Conservation (phyloP, 805 yeast species). For the Starmerella etchellsii region DNA sequence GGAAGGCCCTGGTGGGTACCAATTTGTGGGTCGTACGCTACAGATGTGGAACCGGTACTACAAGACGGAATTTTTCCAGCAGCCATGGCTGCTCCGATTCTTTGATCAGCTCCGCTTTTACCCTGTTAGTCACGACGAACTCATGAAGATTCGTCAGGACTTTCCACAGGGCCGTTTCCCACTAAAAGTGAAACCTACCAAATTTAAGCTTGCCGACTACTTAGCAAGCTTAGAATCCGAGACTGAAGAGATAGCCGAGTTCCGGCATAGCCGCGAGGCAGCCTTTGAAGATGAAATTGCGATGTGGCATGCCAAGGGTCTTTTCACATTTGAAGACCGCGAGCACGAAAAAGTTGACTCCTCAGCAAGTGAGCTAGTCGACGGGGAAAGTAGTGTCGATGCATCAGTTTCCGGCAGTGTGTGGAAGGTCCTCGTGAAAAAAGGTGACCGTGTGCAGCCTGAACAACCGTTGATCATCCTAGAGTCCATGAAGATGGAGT, state of each 20-base stretch:
- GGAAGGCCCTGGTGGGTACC: constrained; percentile 98
- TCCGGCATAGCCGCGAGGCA: constrained; percentile 30
- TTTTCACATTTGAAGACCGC: constrained; percentile 43
- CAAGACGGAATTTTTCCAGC: constrained; percentile 36
- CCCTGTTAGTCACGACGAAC: constrained; percentile 79
- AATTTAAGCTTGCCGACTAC: constrained; percentile 72
- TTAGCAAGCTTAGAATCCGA: constrained; percentile 64
- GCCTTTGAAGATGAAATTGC: constrained; percentile 1
- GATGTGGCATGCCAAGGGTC: constrained; percentile 53
- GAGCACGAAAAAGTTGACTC: constrained; percentile 18
- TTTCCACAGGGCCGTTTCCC: constrained; percentile 68
- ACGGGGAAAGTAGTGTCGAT: constrained; percentile 68
- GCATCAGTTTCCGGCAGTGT: constrained; percentile 89
- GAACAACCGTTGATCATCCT: constrained; percentile 79
- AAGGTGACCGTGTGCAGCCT: constrained; percentile 57
- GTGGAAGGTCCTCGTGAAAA: constrained; percentile 80
- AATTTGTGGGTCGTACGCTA: constrained; percentile 87
- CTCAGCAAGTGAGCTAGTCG: constrained; percentile 44
- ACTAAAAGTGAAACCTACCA: constrained; percentile 60
- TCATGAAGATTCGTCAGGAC: constrained; percentile 58
- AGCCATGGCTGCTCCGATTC: constrained; percentile 84
- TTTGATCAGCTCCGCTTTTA: constrained; percentile 92
- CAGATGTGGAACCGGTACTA: constrained; percentile 95
- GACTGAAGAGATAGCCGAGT: constrained; percentile 48
- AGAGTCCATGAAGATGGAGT: constrained; percentile 98